A percentile compares a stretch with the other conserved stretches of the same genome.
phyloP scores from a whole-genome alignment of 106 monocot species.

The Vanilla planifolia region DNA sequence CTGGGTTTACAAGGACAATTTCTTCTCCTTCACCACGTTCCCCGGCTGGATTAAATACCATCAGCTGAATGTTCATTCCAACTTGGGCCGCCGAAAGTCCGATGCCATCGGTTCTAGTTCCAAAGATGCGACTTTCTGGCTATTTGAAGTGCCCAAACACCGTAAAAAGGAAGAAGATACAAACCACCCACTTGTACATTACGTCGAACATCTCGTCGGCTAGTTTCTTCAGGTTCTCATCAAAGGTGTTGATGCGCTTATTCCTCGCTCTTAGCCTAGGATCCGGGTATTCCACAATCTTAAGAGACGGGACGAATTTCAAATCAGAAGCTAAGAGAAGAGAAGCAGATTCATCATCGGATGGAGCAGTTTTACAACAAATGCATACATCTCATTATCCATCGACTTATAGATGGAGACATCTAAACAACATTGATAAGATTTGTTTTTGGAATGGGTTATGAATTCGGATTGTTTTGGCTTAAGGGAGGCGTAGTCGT shows the following conservation, averaged over 20 bases:
- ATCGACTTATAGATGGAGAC: not conserved
- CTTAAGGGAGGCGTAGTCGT: slow-evolving; percentile 33
- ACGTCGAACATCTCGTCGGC: slow-evolving; percentile 90
- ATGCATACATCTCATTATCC: not conserved
- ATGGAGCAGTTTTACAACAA: too few species aligned
- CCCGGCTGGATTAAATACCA: slow-evolving; percentile 95
- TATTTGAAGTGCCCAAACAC: not conserved
- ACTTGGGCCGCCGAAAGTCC: slow-evolving; percentile 97
- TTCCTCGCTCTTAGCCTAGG: slow-evolving; percentile 78
- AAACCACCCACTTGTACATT: slow-evolving; percentile 89
- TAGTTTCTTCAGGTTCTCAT: slow-evolving; percentile 65
- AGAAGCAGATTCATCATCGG: not conserved
- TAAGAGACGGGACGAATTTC: slow-evolving; percentile 52
- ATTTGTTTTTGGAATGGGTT: not conserved
- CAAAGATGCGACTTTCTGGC: not conserved
- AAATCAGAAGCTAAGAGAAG: slow-evolving; percentile 59
- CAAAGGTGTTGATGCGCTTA: slow-evolving; percentile 79
- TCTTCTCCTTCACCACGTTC: slow-evolving; percentile 92
- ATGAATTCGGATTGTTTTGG: not conserved
- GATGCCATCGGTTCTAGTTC: slow-evolving; percentile 89
- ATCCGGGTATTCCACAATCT: slow-evolving; percentile 87
- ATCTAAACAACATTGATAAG: not conserved
- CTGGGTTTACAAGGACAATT: slow-evolving; percentile 88
- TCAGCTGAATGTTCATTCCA: slow-evolving; percentile 82
- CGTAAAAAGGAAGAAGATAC: not conserved